Base-by-base conservation (phyloP, 2,329 filamentous ascomycete genomes). In the Trichoderma sp. region DNA sequence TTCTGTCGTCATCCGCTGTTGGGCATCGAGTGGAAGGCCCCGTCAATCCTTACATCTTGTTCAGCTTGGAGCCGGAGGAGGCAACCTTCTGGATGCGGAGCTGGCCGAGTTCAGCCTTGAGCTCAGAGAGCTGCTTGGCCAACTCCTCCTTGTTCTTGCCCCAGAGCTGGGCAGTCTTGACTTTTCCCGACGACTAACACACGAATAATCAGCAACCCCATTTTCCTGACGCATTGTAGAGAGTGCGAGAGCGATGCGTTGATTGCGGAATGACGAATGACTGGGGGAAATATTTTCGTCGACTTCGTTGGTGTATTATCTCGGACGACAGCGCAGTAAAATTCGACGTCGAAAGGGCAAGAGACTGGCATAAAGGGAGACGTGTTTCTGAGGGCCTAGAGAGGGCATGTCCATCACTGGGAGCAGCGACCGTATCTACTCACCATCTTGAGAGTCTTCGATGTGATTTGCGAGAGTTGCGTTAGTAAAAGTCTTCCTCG, bases 101-200 rank as follows among this genome's bases (percentile, higher is more conserved):
- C 86, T 94, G 91, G 80, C 93, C 92, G 76, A 99, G 90, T 88
- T 99, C 96, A 74, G 90, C 89, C 92, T 97, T 97, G 82, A 97
- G 87, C 84, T 97, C 93, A 78, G 89, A 90, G 80, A 97, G 90
- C 84, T 97, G 93, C 89, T 95, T 97, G 81, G 89, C 89, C 84
- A 99, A 89, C 79, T 99, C 96, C 81, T 97, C 93, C 91, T 98
- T 98, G 91, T 89, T 94, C 93, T 99, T 99, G 87, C 89, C 90
- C 95, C 95, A 98, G 84, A 99, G 93, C 86, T 92, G 89, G 86
- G 89, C 89, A 83, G 94, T 90, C 92, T 97, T 98, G 85, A 99
- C 93, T 89, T 90, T 90, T 76, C 78, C 78, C 75, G 80, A 80
- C 79, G 81, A 83, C 81, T 83, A 73, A 76, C 19, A 54, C 35